phyloP scores from a whole-genome alignment of 208 protist genomes.

The Vickermania ingenoplastis region DNA sequence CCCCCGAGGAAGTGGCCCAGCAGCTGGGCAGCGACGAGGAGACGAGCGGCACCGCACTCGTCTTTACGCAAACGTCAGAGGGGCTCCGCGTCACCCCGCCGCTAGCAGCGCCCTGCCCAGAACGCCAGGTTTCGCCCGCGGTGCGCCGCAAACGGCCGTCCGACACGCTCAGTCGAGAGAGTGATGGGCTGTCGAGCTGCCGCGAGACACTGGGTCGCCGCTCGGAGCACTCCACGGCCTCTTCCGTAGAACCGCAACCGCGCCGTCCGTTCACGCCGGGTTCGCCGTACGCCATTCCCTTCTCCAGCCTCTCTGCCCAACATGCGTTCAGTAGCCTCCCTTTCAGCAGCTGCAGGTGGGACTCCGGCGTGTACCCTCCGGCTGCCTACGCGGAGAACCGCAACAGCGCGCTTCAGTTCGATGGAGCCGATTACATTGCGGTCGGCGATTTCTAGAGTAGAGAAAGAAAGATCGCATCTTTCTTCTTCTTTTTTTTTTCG shows the following conservation, averaged over 20 bases:
- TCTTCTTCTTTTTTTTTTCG: too few relatives aligned
- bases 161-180: background rate
- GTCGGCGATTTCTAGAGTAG: background rate
- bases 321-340: background rate
- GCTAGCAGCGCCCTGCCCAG: background rate
- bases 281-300: background rate
- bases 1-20: conserved; percentile 11
- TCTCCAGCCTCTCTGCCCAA: background rate
- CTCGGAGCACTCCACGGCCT: background rate
- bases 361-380: background rate
- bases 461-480: too few relatives aligned
- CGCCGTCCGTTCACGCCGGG: background rate
- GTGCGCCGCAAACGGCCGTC: background rate
- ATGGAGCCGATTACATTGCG: background rate
- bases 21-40: background rate
- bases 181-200: background rate
- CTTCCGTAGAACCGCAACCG: background rate
- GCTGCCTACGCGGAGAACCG: background rate
- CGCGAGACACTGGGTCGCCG: background rate
- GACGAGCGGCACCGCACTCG: background rate
- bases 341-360: background rate
- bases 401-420: background rate
- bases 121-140: background rate
- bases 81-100: background rate
- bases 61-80: background rate